Base-by-base conservation (phyloP, 2,329 filamentous ascomycete species). In the Bipolaris cookei region DNA sequence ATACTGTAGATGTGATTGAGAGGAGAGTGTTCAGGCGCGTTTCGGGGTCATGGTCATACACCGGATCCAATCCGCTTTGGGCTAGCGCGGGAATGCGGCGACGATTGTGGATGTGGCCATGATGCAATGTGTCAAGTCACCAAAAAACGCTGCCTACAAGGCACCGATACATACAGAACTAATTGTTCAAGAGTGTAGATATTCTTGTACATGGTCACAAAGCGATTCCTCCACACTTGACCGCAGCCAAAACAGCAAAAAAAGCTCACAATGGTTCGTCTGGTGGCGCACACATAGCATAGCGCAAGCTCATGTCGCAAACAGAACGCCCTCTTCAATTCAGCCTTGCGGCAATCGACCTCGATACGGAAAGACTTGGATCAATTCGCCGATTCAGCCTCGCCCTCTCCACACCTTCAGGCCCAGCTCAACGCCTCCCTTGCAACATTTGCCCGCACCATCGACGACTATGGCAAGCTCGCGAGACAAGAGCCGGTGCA, bases 381-480 rank as follows among this genome's bases (percentile, higher is more conserved):
- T 67, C 82, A 83, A 44, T 88, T 93, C 69, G 83, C 88, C 55
- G 82, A 87, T 58, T 80, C 82, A 7, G 76, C 81, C 28, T 83
- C 84, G 49, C 82, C 83, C 46, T 88, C 87, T 38, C 82, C 84
- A 44, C 85, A 86, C 49, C 81, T 90, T 11, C 88, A 89, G 71
- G 85, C 72, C 45, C 74, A 76, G 49, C 71, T 77, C 56, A 71
- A 70, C 61, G 72, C 73, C 2, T 74, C 90, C 13, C 80, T 96
- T 28, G 88, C 90, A 41, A 87, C 92, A 58, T 92, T 99, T 76
- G 86, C 90, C 44, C 91, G 95, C 59, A 96, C 92, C 0, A 84
- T 99, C 63, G 93, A 97, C 79, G 93, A 97, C 74, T 99, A 99
- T 81, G 87, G 90, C 70, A 84, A 85, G 53, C 86, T 96, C 28